These are phyloP conservation scores for Celoporthe dispersa DNA, from an alignment of 2,329 filamentous ascomycete genomes.

Conservation along the genomic window DNA sequence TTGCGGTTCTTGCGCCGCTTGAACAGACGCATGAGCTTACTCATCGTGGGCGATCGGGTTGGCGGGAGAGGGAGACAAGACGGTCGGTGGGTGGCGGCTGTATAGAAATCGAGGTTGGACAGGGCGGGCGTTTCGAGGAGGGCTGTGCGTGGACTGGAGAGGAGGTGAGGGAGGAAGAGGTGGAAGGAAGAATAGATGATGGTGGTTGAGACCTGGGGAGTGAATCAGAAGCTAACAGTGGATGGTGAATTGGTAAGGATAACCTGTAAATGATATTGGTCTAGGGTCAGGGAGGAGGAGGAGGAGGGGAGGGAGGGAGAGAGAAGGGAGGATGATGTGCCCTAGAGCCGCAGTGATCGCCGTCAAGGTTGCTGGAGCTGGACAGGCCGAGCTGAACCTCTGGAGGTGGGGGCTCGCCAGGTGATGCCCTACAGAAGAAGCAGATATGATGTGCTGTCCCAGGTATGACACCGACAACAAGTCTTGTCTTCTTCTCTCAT, in stretches of 20 bases:
- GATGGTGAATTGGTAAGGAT: background rate
- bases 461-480: background rate
- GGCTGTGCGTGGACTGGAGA: background rate
- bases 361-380: background rate
- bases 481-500: no score
- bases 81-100: background rate
- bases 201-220: background rate
- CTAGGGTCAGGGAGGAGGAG: background rate
- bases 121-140: background rate
- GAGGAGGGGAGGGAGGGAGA: constrained; percentile 3
- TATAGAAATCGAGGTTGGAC: background rate
- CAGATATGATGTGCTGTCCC: background rate
- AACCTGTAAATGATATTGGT: background rate
- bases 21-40: constrained; percentile 36
- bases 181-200: background rate
- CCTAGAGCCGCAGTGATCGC: background rate
- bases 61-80: background rate
- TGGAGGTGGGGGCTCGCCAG: background rate
- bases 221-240: background rate
- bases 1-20: constrained; percentile 41
- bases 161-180: constrained; percentile 2
- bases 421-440: background rate
- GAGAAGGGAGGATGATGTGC: constrained; percentile 9
- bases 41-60: constrained; percentile 4
- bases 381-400: background rate